Percentiles rank a stretch among this genome's conserved stretches.
Evolutionary conservation across 495 filamentous ascomycete genomes (phyloP).

Genomic region (Talaromyces ruber): DNA sequence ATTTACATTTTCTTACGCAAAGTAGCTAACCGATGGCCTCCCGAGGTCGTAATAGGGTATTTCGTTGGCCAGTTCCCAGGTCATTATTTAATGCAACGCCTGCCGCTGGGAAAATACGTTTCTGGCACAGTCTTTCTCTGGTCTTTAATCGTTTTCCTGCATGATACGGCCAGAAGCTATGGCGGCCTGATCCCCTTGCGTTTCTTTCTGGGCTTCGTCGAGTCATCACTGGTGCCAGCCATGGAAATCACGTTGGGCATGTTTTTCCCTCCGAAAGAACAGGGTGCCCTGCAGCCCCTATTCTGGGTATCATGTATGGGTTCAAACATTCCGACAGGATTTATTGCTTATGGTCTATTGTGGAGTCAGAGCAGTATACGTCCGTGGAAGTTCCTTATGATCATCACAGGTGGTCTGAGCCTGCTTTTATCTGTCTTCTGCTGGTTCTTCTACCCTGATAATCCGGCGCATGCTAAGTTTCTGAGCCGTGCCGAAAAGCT

Average conservation of each 20-base stretch:
- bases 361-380: conserved; percentile 10
- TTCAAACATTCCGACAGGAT: conserved; percentile 12
- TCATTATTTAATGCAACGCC: conserved; percentile 17
- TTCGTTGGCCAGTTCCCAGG: conserved; percentile 14
- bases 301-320: conserved; percentile 16
- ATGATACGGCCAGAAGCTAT: conserved; percentile 13
- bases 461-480: conserved; percentile 12
- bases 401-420: conserved; percentile 14
- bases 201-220: conserved; percentile 10
- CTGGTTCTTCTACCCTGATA: conserved; percentile 14
- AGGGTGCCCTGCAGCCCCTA: conserved; percentile 14
- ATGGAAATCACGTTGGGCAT: conserved; percentile 20
- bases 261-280: conserved; percentile 18
- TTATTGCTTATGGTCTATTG: conserved; percentile 18
- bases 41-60: conserved; percentile 7
- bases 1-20: not conserved
- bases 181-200: conserved; percentile 15
- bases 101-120: conserved; percentile 17
- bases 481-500: conserved; percentile 12
- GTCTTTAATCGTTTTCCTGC: conserved; percentile 14
- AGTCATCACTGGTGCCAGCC: conserved; percentile 15
- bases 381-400: conserved; percentile 22
- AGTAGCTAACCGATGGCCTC: not conserved
- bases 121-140: conserved; percentile 12
- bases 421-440: conserved; percentile 11